phyloP scores from a whole-genome alignment of 1,139 yeast species.

The Saccharomyces hybrid region DNA sequence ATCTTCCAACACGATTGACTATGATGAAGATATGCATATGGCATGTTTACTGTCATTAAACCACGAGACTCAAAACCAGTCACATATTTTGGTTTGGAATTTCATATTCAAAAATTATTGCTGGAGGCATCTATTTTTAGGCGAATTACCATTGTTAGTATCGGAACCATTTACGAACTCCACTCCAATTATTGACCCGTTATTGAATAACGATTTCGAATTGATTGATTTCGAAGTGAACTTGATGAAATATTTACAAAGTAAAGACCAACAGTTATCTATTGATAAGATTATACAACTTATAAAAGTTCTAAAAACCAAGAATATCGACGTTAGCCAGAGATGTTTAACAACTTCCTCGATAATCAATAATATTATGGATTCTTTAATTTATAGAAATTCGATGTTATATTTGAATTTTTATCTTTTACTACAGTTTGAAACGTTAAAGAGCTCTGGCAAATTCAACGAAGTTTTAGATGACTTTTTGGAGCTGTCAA shows the following conservation, averaged over 20 bases:
- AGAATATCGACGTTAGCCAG: constrained; percentile 18
- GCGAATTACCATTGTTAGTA: constrained; percentile 22
- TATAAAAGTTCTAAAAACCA: constrained; percentile 16
- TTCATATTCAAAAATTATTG: constrained; percentile 25
- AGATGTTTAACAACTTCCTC: constrained; percentile 22
- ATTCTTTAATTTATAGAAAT: constrained; percentile 25
- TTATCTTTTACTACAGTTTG: constrained; percentile 23
- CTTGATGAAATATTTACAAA: constrained; percentile 22
- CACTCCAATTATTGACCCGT: constrained; percentile 22
- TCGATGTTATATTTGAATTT: constrained; percentile 19
- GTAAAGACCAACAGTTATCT: constrained; percentile 20
- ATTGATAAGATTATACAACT: constrained; percentile 15
- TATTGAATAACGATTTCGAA: constrained; percentile 17
- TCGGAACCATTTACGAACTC: constrained; percentile 15
- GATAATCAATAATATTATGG: constrained; percentile 21
- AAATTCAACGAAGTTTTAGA: constrained; percentile 16
- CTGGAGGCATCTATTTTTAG: constrained; percentile 27
- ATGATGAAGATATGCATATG: constrained; percentile 26
- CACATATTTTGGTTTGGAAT: constrained; percentile 22
- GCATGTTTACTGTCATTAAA: constrained; percentile 23
- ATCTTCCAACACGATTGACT: constrained; percentile 10
- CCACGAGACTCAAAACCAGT: constrained; percentile 21
- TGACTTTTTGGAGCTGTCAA: constrained; percentile 22
- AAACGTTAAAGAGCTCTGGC: constrained; percentile 13
- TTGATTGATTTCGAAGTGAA: constrained; percentile 20